A percentile compares a stretch with the other conserved stretches of the same genome.
phyloP scores from a whole-genome alignment of 768 basidiomycete genomes.

The Amyloporia xantha region DNA sequence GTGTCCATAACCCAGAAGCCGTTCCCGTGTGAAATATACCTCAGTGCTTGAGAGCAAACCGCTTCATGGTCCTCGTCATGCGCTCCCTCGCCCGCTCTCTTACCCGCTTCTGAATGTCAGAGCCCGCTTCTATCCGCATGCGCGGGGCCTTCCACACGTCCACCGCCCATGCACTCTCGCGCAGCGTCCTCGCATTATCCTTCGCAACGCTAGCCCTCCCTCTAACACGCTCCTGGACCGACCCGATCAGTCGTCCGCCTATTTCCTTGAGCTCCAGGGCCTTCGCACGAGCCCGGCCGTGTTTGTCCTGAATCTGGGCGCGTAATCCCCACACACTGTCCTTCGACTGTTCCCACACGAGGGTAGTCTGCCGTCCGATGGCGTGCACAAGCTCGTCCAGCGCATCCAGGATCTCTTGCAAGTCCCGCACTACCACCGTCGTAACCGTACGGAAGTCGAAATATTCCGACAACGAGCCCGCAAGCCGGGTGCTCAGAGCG shows the following conservation, averaged over 20 bases:
- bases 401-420: constrained; percentile 23
- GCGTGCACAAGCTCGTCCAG: constrained; percentile 20
- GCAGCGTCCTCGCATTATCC: constrained; percentile 22
- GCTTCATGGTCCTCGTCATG: constrained; percentile 2
- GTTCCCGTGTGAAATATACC: too few relatives aligned
- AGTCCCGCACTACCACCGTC: constrained; percentile 9
- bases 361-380: constrained; percentile 17
- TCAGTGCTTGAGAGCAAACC: constrained; percentile 5
- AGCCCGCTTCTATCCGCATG: constrained; percentile 5
- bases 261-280: constrained; percentile 23
- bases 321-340: constrained; percentile 13
- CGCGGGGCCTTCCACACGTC: constrained; percentile 1
- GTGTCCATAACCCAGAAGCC: too few relatives aligned
- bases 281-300: constrained; percentile 21
- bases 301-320: constrained; percentile 19
- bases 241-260: constrained; percentile 22
- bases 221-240: constrained; percentile 19
- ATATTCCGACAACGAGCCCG: constrained; percentile 20
- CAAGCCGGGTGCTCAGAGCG: constrained; percentile 19
- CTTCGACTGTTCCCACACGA: constrained; percentile 12
- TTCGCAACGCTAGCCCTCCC: constrained; percentile 20
- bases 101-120: constrained; percentile 2
- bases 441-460: constrained; percentile 14
- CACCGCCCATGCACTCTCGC: constrained; percentile 10
- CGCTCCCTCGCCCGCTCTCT: constrained; percentile 8